Base-by-base conservation (phyloP, 371 early-diverging fungal species). In the Mucor irregularis region DNA sequence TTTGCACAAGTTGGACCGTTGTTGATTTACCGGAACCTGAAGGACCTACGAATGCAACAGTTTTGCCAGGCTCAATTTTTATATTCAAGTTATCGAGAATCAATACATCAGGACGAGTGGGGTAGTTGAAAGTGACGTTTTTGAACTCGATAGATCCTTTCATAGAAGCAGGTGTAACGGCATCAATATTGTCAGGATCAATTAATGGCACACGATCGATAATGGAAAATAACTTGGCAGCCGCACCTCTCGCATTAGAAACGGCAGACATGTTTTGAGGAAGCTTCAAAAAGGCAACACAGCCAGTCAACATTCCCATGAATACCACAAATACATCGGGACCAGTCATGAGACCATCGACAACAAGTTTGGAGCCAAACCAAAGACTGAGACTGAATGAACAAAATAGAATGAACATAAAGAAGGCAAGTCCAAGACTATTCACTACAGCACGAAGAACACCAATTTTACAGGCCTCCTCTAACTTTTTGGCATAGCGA, bases 131-230 rank as follows among this genome's bases (percentile, higher is more conserved):
- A 5, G 62, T 60, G 14, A 92, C 82, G 42, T 90, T 69, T 38
- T 68, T 64, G 56, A 92, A 89, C 11, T 82, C 73, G 21, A 90
- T 73, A 21, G 76, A 64, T 2, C 78, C 78, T 13, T 58, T 46
- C 7, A 80, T 60, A 11, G 52, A 21, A 0, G 21, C 14, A 0
- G 72, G 70, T 11, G 47, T 40, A n/a, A 64, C n/a, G 10, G 84
- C 89, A 6, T 56, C 31, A 69, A 43, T 67, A 61, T 61, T 44
- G 37, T 59, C 72, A 1, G 79, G 58, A 61, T 91, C 83, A 58
- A 94, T 91, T 0, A 64, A 66, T 8, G 89, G 86, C 10, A 73
- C 52, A 19, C 92, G 84, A 59, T 91, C 92, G 33, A 95, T 91
- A 7, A 86, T 82, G 42, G 74, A 69, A 77, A 85, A 93, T 43